Conservation (phyloP, 169 alveolate genomes). For the Eimeria brunetti region DNA sequence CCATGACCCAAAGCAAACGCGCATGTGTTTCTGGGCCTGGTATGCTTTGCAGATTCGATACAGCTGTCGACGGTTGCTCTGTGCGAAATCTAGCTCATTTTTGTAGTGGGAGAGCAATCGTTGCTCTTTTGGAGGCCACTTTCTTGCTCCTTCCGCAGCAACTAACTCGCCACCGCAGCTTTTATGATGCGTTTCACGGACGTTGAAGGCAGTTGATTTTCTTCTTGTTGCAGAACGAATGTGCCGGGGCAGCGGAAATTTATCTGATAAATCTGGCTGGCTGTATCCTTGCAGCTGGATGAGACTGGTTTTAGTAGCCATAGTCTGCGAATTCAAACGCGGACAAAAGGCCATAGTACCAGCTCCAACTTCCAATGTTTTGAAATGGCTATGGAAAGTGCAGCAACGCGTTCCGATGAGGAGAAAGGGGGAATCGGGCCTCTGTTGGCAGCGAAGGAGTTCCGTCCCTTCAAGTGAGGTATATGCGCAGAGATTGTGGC, state of each 20-base stretch:
- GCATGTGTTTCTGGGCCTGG: slow-evolving; percentile 44
- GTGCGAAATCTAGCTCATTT: background rate
- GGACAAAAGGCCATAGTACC: background rate
- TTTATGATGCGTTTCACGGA: background rate
- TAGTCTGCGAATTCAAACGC: background rate
- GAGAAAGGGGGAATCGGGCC: background rate
- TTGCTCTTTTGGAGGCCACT: background rate
- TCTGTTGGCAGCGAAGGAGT: background rate
- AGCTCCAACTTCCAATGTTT: background rate
- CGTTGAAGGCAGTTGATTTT: background rate
- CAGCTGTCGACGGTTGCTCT: background rate
- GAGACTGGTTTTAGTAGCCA: background rate
- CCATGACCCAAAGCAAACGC: slow-evolving; percentile 46
- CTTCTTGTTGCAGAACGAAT: background rate
- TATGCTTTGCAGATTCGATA: background rate
- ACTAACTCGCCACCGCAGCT: background rate
- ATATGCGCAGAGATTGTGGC: background rate
- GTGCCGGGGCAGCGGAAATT: background rate
- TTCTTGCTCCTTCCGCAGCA: background rate
- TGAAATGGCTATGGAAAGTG: background rate
- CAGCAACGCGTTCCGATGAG: background rate
- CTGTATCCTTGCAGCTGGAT: background rate
- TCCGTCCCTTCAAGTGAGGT: background rate
- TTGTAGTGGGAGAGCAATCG: background rate
- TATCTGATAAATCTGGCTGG: background rate